These are phyloP conservation scores for Ophiostoma tasmaniense DNA, from an alignment of 2,329 filamentous ascomycete genomes.

Conservation along the genomic window DNA sequence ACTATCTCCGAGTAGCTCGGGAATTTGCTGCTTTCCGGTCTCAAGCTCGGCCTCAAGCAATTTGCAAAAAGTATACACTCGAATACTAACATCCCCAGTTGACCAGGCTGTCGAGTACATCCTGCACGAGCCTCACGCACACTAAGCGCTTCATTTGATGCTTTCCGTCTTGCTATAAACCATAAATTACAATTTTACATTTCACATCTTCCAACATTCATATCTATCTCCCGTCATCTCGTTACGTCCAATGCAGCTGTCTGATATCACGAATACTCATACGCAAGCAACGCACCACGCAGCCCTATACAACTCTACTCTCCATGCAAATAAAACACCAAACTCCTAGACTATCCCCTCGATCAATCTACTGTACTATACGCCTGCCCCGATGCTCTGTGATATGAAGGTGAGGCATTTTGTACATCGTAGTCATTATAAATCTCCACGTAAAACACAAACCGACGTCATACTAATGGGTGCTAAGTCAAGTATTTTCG, in stretches of 20 bases:
- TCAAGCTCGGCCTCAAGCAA: too few species aligned
- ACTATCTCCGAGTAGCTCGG: too few species aligned
- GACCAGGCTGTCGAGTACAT: constrained; percentile 95
- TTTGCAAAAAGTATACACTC: too few species aligned
- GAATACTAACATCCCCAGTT: constrained; percentile 44
- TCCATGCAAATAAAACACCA: background rate
- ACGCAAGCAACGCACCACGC: background rate
- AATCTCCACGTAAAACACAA: background rate
- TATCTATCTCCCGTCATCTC: background rate
- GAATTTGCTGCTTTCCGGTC: too few species aligned
- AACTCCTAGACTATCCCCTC: background rate
- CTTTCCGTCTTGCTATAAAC: background rate
- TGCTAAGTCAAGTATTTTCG: background rate
- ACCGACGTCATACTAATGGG: background rate
- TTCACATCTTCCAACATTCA: background rate
- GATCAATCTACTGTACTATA: background rate
- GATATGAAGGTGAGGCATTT: background rate
- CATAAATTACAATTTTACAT: background rate
- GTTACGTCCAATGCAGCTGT: background rate
- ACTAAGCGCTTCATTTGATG: constrained; percentile 34
- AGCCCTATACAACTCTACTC: background rate
- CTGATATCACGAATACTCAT: background rate
- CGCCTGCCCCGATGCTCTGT: too few species aligned
- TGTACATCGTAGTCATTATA: background rate
- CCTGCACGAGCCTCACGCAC: constrained; percentile 82